phyloP scores from a whole-genome alignment of 2,329 filamentous ascomycete genomes.

The Aspergillus sp. region DNA sequence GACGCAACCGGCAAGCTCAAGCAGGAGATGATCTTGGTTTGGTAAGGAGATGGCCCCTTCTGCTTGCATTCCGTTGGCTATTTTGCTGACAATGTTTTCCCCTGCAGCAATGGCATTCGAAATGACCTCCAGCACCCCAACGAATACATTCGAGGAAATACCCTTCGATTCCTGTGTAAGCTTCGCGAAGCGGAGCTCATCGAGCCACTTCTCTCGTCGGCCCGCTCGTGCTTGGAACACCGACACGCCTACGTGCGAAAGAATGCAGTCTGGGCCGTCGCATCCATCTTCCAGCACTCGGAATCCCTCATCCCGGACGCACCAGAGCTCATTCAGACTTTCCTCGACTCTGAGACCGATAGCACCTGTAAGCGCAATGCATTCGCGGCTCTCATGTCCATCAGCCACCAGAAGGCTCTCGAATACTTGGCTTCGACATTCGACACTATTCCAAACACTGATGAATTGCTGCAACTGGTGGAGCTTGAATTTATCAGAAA shows the following conservation, averaged over 20 bases:
- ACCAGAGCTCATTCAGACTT: slow-evolving; percentile 81
- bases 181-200: slow-evolving; percentile 92
- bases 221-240: slow-evolving; percentile 88
- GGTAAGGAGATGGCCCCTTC: slow-evolving; percentile 52
- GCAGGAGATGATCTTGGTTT: slow-evolving; percentile 99
- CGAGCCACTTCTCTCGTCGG: slow-evolving; percentile 89
- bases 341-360: slow-evolving; percentile 87
- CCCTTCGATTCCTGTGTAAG: slow-evolving; percentile 96
- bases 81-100: background rate
- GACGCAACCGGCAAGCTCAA: slow-evolving; percentile 91
- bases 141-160: slow-evolving; percentile 97
- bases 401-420: slow-evolving; percentile 89
- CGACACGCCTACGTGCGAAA: slow-evolving; percentile 97
- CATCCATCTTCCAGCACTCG: slow-evolving; percentile 87
- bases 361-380: slow-evolving; percentile 97
- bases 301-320: slow-evolving; percentile 92
- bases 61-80: slow-evolving; percentile 2
- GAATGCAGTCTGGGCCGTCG: slow-evolving; percentile 92
- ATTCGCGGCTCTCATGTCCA: slow-evolving; percentile 83
- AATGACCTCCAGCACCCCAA: slow-evolving; percentile 97
- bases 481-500: slow-evolving; percentile 97
- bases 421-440: slow-evolving; percentile 85
- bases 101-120: slow-evolving; percentile 82
- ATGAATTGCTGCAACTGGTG: slow-evolving; percentile 87
- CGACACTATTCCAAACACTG: slow-evolving; percentile 88